Evolutionary conservation across 1,139 yeast species (phyloP).

Genomic region (Diutina catenulata): DNA sequence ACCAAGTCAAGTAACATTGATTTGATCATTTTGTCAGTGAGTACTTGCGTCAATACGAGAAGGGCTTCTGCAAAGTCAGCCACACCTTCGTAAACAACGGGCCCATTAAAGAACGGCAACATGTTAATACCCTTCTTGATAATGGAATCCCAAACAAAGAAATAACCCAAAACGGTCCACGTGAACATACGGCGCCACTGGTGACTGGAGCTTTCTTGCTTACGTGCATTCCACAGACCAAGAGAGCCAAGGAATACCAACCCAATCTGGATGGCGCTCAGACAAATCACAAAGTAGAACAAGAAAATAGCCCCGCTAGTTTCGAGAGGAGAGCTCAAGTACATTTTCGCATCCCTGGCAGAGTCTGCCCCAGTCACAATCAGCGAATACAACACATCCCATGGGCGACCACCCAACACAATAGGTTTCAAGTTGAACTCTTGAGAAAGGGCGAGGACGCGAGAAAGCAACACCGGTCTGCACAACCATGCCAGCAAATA

Average conservation of each 20-base stretch:
- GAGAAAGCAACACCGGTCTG: not conserved
- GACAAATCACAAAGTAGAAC: not conserved
- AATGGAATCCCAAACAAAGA: not conserved
- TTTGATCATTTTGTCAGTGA: not conserved
- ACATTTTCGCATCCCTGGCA: not conserved
- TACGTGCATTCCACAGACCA: not conserved
- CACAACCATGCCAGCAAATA: not conserved
- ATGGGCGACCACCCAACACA: not conserved
- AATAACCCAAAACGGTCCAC: not conserved
- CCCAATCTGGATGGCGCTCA: not conserved
- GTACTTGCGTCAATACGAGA: not conserved
- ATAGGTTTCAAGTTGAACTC: not conserved
- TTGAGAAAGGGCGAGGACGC: not conserved
- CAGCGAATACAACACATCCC: not conserved
- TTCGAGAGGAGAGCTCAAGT: not conserved
- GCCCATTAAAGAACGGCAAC: not conserved
- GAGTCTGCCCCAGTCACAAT: not conserved
- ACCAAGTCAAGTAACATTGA: not conserved
- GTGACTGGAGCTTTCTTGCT: not conserved
- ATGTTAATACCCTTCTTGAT: not conserved
- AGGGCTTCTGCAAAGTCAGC: constrained; percentile 3
- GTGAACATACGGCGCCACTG: not conserved
- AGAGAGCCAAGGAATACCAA: not conserved
- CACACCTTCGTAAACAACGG: not conserved
- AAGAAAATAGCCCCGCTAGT: not conserved